phyloP scores from a whole-genome alignment of 306 rosid genomes.

The Echinosophora koreensis region DNA sequence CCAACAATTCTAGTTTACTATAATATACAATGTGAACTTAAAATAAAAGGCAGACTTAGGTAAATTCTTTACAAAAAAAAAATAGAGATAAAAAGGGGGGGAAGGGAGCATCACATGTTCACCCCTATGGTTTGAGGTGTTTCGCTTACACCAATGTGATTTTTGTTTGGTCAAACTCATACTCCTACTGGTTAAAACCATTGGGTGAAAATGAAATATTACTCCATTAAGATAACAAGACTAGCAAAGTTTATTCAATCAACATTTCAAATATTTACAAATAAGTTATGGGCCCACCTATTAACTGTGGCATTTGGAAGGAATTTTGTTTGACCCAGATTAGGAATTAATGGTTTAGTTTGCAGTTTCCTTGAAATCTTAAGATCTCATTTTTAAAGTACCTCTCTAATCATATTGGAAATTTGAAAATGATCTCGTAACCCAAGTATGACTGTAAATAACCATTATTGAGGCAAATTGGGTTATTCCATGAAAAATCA shows the following conservation, averaged over 20 bases:
- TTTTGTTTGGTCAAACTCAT: too few species aligned
- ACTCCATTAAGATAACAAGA: not conserved
- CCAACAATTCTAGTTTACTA: slow-evolving; percentile 22
- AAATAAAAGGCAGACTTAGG: not conserved
- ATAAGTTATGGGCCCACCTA: not conserved
- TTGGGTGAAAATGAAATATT: not conserved
- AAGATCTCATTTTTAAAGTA: not conserved
- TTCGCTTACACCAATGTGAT: not conserved
- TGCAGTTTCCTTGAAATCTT: slow-evolving; percentile 25
- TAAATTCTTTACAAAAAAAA: not conserved
- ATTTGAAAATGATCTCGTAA: not conserved
- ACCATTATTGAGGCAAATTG: not conserved
- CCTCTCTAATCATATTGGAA: not conserved
- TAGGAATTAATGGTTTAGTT: slow-evolving; percentile 5
- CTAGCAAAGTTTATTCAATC: slow-evolving; percentile 1
- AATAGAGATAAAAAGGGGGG: not conserved
- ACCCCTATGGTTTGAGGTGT: not conserved
- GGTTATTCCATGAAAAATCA: not conserved
- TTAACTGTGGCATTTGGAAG: slow-evolving; percentile 1
- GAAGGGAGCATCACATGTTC: slow-evolving; percentile 15
- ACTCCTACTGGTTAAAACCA: not conserved
- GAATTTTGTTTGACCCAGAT: not conserved
- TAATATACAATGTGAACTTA: slow-evolving; percentile 9
- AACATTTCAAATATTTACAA: not conserved
- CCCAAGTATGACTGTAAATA: not conserved